These are phyloP conservation scores for Picochlorum sp. DNA, from an alignment of 139 green algal species.

Conservation along the genomic window DNA sequence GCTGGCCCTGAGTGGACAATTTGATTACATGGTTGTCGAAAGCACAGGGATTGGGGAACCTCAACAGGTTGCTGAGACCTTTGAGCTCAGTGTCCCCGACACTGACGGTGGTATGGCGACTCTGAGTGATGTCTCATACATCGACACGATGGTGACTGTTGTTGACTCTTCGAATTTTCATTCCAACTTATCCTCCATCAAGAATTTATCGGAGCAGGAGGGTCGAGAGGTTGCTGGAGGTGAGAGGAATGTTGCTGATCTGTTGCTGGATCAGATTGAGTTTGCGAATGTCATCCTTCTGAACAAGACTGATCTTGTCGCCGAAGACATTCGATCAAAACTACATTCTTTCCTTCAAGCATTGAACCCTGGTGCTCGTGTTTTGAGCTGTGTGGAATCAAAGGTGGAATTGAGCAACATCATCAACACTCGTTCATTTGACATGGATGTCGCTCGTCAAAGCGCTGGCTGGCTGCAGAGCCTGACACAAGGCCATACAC, in stretches of 20 bases:
- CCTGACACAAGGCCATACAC: constrained; percentile 19
- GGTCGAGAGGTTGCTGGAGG: constrained; percentile 24
- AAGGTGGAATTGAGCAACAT: constrained; percentile 28
- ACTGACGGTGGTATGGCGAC: background rate
- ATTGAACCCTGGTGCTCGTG: constrained; percentile 46
- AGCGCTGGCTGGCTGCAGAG: constrained; percentile 58
- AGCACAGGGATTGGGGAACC: constrained; percentile 73
- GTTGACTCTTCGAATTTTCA: constrained; percentile 50
- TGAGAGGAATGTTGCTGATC: constrained; percentile 53
- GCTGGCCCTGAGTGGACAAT: constrained; percentile 38
- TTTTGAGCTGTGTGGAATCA: constrained; percentile 21
- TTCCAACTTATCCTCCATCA: constrained; percentile 33
- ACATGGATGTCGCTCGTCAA: constrained; percentile 43
- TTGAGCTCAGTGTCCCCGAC: constrained; percentile 27
- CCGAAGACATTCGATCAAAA: background rate
- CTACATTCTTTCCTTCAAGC: constrained; percentile 29
- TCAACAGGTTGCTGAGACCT: constrained; percentile 54
- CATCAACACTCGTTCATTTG: constrained; percentile 49
- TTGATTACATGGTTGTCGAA: constrained; percentile 76
- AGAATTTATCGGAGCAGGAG: constrained; percentile 27
- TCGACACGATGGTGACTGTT: constrained; percentile 67
- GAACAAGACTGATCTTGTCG: constrained; percentile 59
- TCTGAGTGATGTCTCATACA: constrained; percentile 35
- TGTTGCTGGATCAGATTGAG: constrained; percentile 71
- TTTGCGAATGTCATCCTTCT: constrained; percentile 75